Evolutionary conservation across 2,329 filamentous ascomycete genomes (phyloP).

Genomic region (Scedosporium boydii): DNA sequence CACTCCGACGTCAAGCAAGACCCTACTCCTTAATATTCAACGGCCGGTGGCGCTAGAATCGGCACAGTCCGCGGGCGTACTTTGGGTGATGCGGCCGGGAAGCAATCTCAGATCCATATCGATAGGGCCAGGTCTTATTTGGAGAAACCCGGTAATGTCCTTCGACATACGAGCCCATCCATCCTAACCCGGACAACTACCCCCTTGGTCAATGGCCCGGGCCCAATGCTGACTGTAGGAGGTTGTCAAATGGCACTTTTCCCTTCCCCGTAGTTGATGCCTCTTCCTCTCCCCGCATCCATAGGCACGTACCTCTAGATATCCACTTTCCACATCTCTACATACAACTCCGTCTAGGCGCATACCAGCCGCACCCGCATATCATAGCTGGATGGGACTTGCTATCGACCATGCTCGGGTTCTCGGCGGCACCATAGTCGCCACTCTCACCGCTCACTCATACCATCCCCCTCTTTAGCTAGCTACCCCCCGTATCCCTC

Average conservation of each 20-base stretch:
- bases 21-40: not conserved
- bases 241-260: not conserved
- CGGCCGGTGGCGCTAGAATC: not conserved
- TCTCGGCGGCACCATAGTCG: not conserved
- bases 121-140: not conserved
- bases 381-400: too few relatives aligned
- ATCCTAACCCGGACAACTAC: not conserved
- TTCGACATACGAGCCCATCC: not conserved
- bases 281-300: not conserved
- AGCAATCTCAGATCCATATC: not conserved
- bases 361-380: not conserved
- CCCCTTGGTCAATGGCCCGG: not conserved
- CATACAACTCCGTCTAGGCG: not conserved
- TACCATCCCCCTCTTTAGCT: not conserved
- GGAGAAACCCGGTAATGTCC: not conserved
- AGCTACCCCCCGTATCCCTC: not conserved
- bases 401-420: not conserved
- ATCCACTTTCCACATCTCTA: not conserved
- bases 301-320: not conserved
- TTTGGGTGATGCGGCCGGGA: not conserved
- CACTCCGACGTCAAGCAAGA: not conserved
- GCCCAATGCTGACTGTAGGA: not conserved
- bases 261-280: not conserved
- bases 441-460: not conserved
- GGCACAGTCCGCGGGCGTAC: not conserved